Base-by-base conservation (phyloP, 176 grass and related monocot species). In the Raddia distichophylla region DNA sequence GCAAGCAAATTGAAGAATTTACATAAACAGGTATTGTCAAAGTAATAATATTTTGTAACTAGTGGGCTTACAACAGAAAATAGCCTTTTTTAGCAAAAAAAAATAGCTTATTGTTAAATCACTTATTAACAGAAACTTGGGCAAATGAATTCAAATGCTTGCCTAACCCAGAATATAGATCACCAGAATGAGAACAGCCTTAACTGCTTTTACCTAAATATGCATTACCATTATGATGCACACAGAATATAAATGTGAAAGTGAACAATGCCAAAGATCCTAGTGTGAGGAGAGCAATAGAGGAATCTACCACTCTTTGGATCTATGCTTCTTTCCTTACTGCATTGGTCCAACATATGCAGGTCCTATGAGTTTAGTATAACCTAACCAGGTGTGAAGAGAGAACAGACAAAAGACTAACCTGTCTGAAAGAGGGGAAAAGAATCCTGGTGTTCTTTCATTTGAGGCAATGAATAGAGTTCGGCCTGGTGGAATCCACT, bases 401-500 rank as follows among this genome's bases (percentile, higher is more conserved):
- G 27, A 27, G 27, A 27, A 27, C 27, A 27, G 27, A 27, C 27
- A 27, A 27, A 27, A 27, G 27, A 27, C 27, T 27, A 27, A 27
- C 92, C 62, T 66, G 73, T 88, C 70, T 76, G 95, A 91, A 47
- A 98, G 90, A 73, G 95, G 79, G 67, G 92, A 89, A 76, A 98
- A 95, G 81, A 98, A 98, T 53, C 86, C 88, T 10, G 92, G 79
- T 73, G 66, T 79, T 71, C 88, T 98, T 82, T 95, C 92, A 82
- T 98, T 93, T 77, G 92, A 98, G 82, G 95, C 95, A 83, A 95
- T 88, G 78, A 84, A 98, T 65, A 98, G 61, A 86, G 89, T 98
- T n/a, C 89, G 84, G 69, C 95, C 95, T 67, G 63, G 82, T 82
- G 79, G 92, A 82, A 95, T 94, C 95, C 92, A 98, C 62, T 70